Evolutionary conservation across 495 filamentous ascomycete species (phyloP).

Genomic region (Talaromyces ruber): DNA sequence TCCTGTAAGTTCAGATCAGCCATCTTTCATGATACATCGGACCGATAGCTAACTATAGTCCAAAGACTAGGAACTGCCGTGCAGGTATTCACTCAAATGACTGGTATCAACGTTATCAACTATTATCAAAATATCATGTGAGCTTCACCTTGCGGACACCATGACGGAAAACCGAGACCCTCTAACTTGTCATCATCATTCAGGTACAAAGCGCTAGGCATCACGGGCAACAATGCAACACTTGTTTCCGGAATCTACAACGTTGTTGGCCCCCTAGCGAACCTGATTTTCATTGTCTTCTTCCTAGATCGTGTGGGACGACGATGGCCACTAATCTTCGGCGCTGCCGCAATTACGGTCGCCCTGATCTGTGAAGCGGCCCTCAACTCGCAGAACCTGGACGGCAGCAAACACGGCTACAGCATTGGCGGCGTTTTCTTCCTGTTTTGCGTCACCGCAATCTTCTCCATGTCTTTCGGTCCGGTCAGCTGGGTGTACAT

Average conservation of each 20-base stretch:
- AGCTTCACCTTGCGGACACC: not conserved
- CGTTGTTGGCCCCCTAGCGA: constrained; percentile 44
- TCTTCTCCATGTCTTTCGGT: constrained; percentile 39
- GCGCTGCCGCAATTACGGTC: constrained; percentile 28
- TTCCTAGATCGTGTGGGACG: constrained; percentile 31
- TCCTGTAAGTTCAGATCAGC: constrained; percentile 27
- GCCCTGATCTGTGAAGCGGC: constrained; percentile 35
- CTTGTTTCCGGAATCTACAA: constrained; percentile 55
- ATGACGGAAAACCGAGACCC: not conserved
- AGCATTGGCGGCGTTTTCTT: constrained; percentile 41
- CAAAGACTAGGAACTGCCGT: constrained; percentile 23
- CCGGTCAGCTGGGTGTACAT: constrained; percentile 42
- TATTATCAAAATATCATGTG: constrained; percentile 51
- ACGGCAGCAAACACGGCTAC: constrained; percentile 22
- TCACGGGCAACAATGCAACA: constrained; percentile 38
- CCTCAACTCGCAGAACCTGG: constrained; percentile 29
- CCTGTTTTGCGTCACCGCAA: constrained; percentile 37
- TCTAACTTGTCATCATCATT: not conserved
- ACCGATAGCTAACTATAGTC: not conserved
- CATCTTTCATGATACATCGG: not conserved
- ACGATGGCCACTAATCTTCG: constrained; percentile 28
- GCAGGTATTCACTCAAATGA: constrained; percentile 38
- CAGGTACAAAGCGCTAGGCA: constrained; percentile 44
- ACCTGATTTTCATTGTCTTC: constrained; percentile 38
- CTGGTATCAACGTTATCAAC: constrained; percentile 49